Base-by-base conservation (phyloP, 176 grass and related monocot species). In the Zoysia japonica region DNA sequence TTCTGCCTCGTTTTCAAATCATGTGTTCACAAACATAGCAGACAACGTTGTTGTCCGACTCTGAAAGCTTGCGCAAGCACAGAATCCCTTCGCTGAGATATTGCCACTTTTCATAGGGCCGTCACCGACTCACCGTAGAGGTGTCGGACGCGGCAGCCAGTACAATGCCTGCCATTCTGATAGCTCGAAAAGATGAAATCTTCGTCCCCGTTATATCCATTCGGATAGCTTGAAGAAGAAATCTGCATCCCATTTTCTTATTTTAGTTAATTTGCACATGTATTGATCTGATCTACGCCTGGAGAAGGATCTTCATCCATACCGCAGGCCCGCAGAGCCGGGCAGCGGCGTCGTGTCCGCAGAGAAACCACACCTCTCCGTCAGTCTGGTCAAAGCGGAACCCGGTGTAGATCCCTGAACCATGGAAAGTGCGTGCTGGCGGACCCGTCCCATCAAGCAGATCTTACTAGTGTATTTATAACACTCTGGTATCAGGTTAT, bases 171-270 rank as follows among this genome's bases (percentile, higher is more conserved):
- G 62, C 76, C 54, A 42, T 67, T 75, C 53, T 5, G 16, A 72
- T 69, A 13, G 56, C 48, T 56, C 45, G 13, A 55, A 69, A 68
- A 69, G 66, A 60, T 69, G 59, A 76, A 51, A 51, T 77, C 48
- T 11, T 63, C 45, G 3, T 61, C 11, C 77, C 38, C 28, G 50
- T 74, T 20, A 47, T 70, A 83, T 59, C 70, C 87, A 77, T 65
- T 77, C 77, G 43, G 67, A 68, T 48, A 15, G 43, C 71, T 77
- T 59, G 28, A 15, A 80, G 76, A 10, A 71, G 73, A 87, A 87
- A 80, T 16, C 28, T 60, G 71, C 71, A 44, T 51, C 45, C 45
- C 44, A n/a, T 67, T 48, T 61, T 37, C 13, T 49, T 38, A 78
- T 60, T 57, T 87, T 4, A 61, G 77, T 14, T 60, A 57, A 75